These are phyloP conservation scores for Capsicum rhomboideum DNA, from an alignment of 257 asterid species.

Conservation along the genomic window DNA sequence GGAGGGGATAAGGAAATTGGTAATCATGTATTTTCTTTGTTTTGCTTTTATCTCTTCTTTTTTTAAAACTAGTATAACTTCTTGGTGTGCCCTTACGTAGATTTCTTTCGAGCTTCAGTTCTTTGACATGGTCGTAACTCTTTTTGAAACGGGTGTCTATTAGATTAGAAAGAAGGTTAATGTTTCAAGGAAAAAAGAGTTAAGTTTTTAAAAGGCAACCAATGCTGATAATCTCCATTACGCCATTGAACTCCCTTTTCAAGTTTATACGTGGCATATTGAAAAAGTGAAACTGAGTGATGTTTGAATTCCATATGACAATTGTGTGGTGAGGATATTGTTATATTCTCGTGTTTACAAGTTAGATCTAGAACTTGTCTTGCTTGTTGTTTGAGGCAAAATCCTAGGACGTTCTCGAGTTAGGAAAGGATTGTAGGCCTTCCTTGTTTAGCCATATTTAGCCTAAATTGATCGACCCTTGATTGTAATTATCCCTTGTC, in stretches of 20 bases:
- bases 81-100: too few species aligned
- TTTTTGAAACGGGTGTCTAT: too few species aligned
- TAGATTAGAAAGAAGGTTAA: constrained; percentile 18
- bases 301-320: not conserved
- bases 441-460: not conserved
- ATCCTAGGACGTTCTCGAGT: not conserved
- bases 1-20: too few species aligned
- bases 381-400: not conserved
- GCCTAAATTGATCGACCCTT: not conserved
- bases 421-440: not conserved
- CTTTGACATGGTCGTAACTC: too few species aligned
- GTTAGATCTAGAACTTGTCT: not conserved
- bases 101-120: too few species aligned
- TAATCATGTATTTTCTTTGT: too few species aligned
- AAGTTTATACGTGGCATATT: too few species aligned
- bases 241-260: too few species aligned
- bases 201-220: not conserved
- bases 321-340: not conserved
- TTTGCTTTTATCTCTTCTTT: too few species aligned
- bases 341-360: not conserved
- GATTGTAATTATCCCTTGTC: not conserved
- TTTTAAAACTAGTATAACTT: too few species aligned
- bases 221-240: too few species aligned
- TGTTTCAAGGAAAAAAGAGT: not conserved
- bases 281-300: not conserved